Base-by-base conservation (phyloP, 768 basidiomycete genomes). In the Suillus variegatus region DNA sequence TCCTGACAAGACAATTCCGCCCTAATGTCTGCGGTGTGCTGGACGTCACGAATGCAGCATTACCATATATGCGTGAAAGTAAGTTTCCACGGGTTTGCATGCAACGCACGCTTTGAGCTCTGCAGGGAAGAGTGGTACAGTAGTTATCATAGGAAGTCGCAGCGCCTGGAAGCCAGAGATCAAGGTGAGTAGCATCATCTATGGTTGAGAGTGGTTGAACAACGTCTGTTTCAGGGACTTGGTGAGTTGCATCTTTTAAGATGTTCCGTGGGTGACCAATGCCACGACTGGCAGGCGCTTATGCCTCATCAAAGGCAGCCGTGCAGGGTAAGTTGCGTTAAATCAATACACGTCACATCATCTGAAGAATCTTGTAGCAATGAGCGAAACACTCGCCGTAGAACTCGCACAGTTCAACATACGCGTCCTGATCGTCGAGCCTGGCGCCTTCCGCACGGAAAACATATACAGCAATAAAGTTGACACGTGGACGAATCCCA, bases 391-490 rank as follows among this genome's bases (percentile, higher is more conserved):
- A 1, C 78, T 88, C 60, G 75, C 82, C 8, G 69, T 75, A 22
- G 88, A 90, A 74, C 76, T 90, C 35, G 81, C 82, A 3, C 82
- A 80, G 13, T 83, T 87, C 71, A 80, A 80, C 44, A 84, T 90
- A 69, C 84, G 85, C 41, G 81, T 86, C 25, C 76, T 87, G 32
- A 77, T 88, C 54, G 85, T 89, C 57, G 80, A 82, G 56, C 88
- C 88, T 2, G 88, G 88, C 10, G 75, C 84, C 18, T 88, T 89
- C 78, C 82, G 85, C 46, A 89, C 88, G 0, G 82, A 86, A 71
- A 82, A 83, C 40, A 86, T 88, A 49, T 84, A 83, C 71, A 68
- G 77, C 16, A 68, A 80, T 58, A 66, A 66, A 2, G 83, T 80
- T 65, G 71, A 78, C 64, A 70, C 71, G 8, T 58, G 40, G 57